These are phyloP conservation scores for Hymenoscyphus occultus DNA, from an alignment of 2,329 filamentous ascomycete species.

Conservation along the genomic window DNA sequence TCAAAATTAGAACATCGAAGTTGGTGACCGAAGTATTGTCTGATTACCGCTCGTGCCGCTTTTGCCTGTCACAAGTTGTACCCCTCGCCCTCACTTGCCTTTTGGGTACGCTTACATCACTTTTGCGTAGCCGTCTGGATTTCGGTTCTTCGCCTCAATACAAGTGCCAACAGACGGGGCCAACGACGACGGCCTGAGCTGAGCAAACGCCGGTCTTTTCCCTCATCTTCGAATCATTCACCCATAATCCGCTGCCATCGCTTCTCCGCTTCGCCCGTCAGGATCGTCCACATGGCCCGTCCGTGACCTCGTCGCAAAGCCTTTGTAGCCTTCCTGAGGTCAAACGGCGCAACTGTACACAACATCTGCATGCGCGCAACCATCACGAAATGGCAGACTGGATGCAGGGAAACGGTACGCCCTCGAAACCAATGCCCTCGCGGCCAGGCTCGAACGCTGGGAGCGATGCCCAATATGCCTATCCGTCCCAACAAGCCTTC, in stretches of 20 bases:
- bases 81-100: not conserved
- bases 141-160: not conserved
- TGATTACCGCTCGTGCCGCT: not conserved
- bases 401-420: slow-evolving; percentile 3
- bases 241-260: not conserved
- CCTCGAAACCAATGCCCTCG: slow-evolving; percentile 13
- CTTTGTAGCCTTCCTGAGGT: slow-evolving; percentile 17
- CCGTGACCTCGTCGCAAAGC: not conserved
- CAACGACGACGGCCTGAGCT: not conserved
- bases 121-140: not conserved
- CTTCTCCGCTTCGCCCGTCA: not conserved
- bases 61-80: not conserved
- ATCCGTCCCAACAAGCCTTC: slow-evolving; percentile 4
- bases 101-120: slow-evolving; percentile 1
- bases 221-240: too few relatives aligned
- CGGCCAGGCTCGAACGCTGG: slow-evolving; percentile 11
- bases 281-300: slow-evolving; percentile 3
- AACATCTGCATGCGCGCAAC: slow-evolving; percentile 31
- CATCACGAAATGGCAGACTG: slow-evolving; percentile 37
- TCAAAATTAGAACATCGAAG: too few relatives aligned
- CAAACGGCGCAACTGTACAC: slow-evolving; percentile 18
- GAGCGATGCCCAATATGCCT: not conserved
- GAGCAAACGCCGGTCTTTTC: not conserved
- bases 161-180: not conserved
- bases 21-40: too few relatives aligned